Evolutionary conservation across 208 protist species (phyloP).

Genomic region (Leishmania aethiopica): DNA sequence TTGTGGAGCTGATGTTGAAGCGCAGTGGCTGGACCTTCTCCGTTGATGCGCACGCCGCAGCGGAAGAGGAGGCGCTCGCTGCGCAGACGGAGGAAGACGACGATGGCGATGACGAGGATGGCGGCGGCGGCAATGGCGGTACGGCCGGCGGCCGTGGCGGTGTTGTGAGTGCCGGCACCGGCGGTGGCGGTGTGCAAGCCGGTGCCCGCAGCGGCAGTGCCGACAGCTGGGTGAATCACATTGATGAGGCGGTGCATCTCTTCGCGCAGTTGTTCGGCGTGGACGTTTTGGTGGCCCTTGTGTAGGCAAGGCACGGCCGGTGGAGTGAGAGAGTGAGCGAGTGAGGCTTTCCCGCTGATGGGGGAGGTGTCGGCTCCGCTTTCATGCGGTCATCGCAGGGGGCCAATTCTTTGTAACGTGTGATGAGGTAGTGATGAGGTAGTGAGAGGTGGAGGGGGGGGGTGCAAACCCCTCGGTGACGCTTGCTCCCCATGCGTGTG

Average conservation of each 20-base stretch:
- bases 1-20: conserved; percentile 57
- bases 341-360: background rate
- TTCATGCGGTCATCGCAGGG: background rate
- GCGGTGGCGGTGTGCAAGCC: background rate
- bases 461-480: background rate
- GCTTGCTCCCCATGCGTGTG: background rate
- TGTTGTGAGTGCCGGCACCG: background rate
- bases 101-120: conserved; percentile 5
- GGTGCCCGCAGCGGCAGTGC: conserved; percentile 1
- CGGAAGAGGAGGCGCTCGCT: conserved; percentile 22
- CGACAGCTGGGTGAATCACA: conserved; percentile 55
- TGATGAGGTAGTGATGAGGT: background rate
- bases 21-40: conserved; percentile 23
- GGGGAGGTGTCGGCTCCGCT: background rate
- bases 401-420: background rate
- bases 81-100: conserved; percentile 1
- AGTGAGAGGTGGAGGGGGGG: background rate
- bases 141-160: background rate
- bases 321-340: background rate
- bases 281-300: conserved; percentile 56
- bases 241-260: conserved; percentile 50
- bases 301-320: conserved; percentile 21
- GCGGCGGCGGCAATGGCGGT: background rate
- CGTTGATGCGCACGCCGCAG: conserved; percentile 18
- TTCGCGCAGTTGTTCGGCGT: conserved; percentile 66